phyloP scores from a whole-genome alignment of 2,329 filamentous ascomycete genomes.

The Pseudopyricularia javanii region DNA sequence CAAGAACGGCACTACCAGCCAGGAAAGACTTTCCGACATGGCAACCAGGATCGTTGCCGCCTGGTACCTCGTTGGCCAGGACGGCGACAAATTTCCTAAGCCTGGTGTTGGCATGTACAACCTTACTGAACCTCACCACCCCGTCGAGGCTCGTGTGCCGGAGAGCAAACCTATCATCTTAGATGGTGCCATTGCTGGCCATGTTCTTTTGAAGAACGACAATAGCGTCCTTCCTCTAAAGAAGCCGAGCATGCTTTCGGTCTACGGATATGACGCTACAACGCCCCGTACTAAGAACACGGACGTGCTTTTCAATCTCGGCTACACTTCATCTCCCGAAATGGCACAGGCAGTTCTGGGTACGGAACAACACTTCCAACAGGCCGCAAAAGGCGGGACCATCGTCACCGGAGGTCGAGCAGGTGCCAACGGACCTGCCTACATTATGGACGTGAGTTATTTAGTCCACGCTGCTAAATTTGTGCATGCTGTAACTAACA shows the following conservation, averaged over 20 bases:
- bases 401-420: conserved; percentile 10
- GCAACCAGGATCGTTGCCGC: conserved; percentile 46
- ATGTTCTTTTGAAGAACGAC: conserved; percentile 67
- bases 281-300: conserved; percentile 29
- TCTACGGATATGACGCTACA: conserved; percentile 45
- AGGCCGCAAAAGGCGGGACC: conserved; percentile 9
- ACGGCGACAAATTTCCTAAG: conserved; percentile 19
- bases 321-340: background rate
- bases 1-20: conserved; percentile 59
- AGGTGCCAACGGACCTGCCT: background rate
- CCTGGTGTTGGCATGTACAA: conserved; percentile 43
- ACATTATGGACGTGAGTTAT: background rate
- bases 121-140: conserved; percentile 31
- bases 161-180: conserved; percentile 29
- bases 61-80: conserved; percentile 45
- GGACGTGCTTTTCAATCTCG: conserved; percentile 13
- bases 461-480: background rate
- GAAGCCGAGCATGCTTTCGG: conserved; percentile 39
- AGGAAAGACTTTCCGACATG: conserved; percentile 61
- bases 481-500: background rate
- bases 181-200: conserved; percentile 46
- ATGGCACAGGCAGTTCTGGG: background rate
- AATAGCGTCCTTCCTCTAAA: conserved; percentile 51
- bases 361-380: background rate
- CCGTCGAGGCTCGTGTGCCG: conserved; percentile 37